Evolutionary conservation across 2,329 filamentous ascomycete genomes (phyloP).

Genomic region (Aspergillus tubingensis): DNA sequence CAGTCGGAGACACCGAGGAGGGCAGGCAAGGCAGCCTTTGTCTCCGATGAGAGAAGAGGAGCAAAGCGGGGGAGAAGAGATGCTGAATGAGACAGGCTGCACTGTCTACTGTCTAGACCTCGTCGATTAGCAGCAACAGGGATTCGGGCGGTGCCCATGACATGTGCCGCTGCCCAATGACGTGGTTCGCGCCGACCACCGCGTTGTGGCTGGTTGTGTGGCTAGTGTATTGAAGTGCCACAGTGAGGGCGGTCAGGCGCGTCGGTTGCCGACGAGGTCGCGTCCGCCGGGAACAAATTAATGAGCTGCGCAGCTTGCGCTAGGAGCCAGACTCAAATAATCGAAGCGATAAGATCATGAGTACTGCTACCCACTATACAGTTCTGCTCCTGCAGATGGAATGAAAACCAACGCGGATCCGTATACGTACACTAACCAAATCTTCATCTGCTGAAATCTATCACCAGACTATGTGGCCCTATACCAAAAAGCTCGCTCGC

Average conservation of each 20-base stretch:
- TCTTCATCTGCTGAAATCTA: not conserved
- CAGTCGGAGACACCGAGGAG: not conserved
- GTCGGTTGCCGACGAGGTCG: constrained; percentile 7
- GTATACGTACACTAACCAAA: not conserved
- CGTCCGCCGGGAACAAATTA: constrained; percentile 3
- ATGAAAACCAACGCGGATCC: not conserved
- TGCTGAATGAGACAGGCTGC: not conserved
- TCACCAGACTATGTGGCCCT: not conserved
- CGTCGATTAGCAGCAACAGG: not conserved
- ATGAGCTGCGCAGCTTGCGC: not conserved
- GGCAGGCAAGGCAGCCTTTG: constrained; percentile 6
- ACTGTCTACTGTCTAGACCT: constrained; percentile 9
- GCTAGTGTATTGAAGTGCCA: not conserved
- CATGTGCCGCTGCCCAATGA: constrained; percentile 32
- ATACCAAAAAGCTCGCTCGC: not conserved
- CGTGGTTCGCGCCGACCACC: constrained; percentile 30
- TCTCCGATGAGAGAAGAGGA: not conserved
- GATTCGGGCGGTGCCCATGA: constrained; percentile 6
- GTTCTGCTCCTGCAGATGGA: not conserved
- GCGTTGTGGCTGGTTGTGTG: constrained; percentile 17
- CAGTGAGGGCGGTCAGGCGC: constrained; percentile 23
- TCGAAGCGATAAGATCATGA: not conserved
- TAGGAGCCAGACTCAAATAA: not conserved
- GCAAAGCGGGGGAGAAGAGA: not conserved
- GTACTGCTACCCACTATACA: too few species aligned